Percentiles rank a stretch among this genome's conserved stretches.
phyloP scores from a whole-genome alignment of 2,329 filamentous ascomycete genomes.

The Verticillium tricorpus region DNA sequence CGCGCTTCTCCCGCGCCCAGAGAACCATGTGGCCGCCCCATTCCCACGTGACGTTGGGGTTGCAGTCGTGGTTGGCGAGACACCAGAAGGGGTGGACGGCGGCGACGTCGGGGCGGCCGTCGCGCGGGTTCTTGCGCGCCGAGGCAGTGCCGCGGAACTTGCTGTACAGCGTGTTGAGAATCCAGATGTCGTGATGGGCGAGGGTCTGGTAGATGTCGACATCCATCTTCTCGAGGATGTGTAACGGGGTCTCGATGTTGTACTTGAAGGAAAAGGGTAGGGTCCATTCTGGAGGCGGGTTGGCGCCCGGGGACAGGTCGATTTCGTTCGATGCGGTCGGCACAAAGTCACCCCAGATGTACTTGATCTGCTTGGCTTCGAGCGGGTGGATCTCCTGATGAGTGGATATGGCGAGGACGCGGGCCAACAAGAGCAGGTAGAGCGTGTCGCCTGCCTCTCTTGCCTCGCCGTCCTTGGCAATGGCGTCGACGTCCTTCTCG shows the following conservation, averaged over 20 bases:
- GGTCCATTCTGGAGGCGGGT: conserved; percentile 58
- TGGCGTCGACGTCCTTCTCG: conserved; percentile 61
- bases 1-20: conserved; percentile 53
- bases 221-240: conserved; percentile 81
- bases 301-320: conserved; percentile 46
- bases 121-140: conserved; percentile 69
- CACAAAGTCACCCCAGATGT: conserved; percentile 66
- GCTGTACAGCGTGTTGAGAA: conserved; percentile 86
- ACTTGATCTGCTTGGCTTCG: conserved; percentile 60
- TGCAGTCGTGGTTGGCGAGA: conserved; percentile 91
- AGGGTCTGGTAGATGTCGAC: conserved; percentile 65
- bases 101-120: conserved; percentile 83
- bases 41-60: conserved; percentile 93
- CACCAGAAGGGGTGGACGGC: conserved; percentile 97
- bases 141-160: conserved; percentile 94
- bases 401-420: conserved; percentile 57
- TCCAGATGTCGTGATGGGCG: conserved; percentile 65
- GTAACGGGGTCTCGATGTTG: conserved; percentile 70
- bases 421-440: conserved; percentile 58
- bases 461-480: conserved; percentile 59
- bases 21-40: conserved; percentile 79
- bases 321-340: conserved; percentile 48
- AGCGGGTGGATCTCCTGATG: conserved; percentile 59
- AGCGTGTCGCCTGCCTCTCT: conserved; percentile 56
- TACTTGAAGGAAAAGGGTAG: conserved; percentile 74